Conservation (phyloP, 768 basidiomycete species). For the Collybia mongolica region DNA sequence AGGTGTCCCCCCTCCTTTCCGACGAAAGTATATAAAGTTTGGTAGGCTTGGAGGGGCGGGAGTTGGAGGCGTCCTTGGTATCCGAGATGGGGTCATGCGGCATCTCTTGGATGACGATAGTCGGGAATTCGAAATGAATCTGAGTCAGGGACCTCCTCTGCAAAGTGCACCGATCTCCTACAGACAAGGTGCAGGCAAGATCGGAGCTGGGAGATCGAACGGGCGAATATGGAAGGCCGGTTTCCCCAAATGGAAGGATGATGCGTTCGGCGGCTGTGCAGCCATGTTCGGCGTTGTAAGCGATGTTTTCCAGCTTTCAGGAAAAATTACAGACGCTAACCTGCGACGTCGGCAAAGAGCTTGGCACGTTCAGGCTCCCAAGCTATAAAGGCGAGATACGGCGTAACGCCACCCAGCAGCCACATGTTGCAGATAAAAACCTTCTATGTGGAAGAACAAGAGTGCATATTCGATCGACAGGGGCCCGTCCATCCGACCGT, state of each 20-base stretch:
- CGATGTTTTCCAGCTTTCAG: no score
- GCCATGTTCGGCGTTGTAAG: no score
- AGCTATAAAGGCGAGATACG: neutral
- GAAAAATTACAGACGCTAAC: no score
- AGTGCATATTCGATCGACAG: slow-evolving; percentile 10
- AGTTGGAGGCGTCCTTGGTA: neutral
- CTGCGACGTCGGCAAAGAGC: neutral
- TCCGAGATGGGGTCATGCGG: neutral
- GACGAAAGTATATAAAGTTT: slow-evolving; percentile 1
- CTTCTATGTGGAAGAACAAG: no score
- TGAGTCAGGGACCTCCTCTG: slow-evolving; percentile 24
- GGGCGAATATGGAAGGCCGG: neutral
- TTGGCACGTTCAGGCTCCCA: neutral
- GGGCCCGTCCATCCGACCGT: slow-evolving; percentile 1
- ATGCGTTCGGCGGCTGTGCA: no score
- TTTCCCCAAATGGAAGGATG: slow-evolving; percentile 1
- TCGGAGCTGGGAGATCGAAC: slow-evolving; percentile 9
- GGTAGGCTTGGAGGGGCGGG: neutral
- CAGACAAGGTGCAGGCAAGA: slow-evolving; percentile 19
- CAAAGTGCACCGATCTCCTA: slow-evolving; percentile 22
- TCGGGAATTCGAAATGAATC: slow-evolving; percentile 5
- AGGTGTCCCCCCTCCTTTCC: slow-evolving; percentile 3
- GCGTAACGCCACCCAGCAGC: neutral
- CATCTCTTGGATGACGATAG: neutral
- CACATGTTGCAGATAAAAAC: slow-evolving; percentile 5